Conservation (phyloP, 495 filamentous ascomycete genomes). For the Mycothermus thermophilus region DNA sequence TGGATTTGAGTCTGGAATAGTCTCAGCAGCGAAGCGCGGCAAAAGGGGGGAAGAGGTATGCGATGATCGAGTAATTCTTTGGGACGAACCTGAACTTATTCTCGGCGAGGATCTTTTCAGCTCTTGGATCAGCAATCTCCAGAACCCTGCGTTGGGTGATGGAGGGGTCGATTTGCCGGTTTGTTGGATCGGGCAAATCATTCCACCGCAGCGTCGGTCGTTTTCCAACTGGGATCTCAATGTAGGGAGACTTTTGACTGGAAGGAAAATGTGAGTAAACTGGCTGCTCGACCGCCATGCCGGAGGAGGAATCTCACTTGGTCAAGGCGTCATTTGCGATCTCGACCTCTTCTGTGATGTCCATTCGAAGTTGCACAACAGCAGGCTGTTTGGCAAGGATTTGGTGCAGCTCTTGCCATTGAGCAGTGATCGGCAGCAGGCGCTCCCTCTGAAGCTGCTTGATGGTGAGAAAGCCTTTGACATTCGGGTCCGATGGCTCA, state of each 20-base stretch:
- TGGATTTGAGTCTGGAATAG: constrained; percentile 24
- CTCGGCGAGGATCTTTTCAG: constrained; percentile 16
- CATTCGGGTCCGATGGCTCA: constrained; percentile 13
- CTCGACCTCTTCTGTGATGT: constrained; percentile 24
- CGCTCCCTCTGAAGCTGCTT: constrained; percentile 22
- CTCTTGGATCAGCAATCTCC: constrained; percentile 14
- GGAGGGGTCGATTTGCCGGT: constrained; percentile 10
- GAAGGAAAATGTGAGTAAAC: neutral
- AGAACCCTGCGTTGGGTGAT: constrained; percentile 27
- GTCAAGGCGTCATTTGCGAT: too few relatives aligned
- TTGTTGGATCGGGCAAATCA: constrained; percentile 29
- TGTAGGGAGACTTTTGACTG: neutral
- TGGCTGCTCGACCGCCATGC: too few relatives aligned
- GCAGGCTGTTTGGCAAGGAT: constrained; percentile 27
- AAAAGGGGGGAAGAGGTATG: neutral
- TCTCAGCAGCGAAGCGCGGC: too few relatives aligned
- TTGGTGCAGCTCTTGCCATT: constrained; percentile 29
- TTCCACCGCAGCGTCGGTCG: constrained; percentile 22
- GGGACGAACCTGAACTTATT: constrained; percentile 21
- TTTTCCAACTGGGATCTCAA: constrained; percentile 1
- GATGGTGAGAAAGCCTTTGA: constrained; percentile 12
- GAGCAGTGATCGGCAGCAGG: constrained; percentile 7
- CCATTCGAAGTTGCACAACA: constrained; percentile 25
- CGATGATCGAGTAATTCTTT: neutral
- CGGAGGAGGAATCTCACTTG: too few relatives aligned